Evolutionary conservation across 106 monocot genomes (phyloP), one percentile per base, ranked within the genome.

Genomic region (Apostasia ramifera): DNA sequence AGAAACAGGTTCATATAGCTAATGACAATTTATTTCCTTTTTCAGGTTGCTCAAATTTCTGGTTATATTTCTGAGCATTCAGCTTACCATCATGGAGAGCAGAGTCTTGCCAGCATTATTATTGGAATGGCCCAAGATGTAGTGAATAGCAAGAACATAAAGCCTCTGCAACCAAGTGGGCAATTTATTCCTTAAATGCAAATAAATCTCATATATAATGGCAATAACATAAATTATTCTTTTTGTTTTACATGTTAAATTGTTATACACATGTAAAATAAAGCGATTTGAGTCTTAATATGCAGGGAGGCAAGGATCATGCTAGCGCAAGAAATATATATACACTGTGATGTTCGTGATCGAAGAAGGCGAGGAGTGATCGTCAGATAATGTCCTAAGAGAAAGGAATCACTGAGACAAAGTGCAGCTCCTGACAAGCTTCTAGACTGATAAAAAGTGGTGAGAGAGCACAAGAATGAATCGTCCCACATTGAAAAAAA

Each of bases 41-140:
- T 56, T 56, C 13, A 2, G 14, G 13, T 6, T 11, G 56, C 88
- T 39, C 91, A 95, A 72, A 91, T 95, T 56, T 84, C 81, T 14
- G 91, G 91, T 60, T 95, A 95, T 82, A 88, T 91, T 41, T 91
- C 88, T n/a, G 95, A 95, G 72, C 88, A 91, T 74, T 95, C 91
- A 59, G 91, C 95, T 1, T 95, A 95, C 57, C 95, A 95, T 73
- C 95, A 95, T 73, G 95, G 95, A 50, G 95, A 95, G 72, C 83
- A 85, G 71, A 89, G 88, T 82, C 78, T 95, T 42, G 86, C 86
- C 2, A 73, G 86, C 52, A 88, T 91, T 0, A 91, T 95, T 53
- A 75, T 86, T 68, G 95, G 95, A 52, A 89, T 95, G 95, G 95
- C 95, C 6, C 91, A 91, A 65, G 86, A 91, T 77, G 91, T 82